Base-by-base conservation (phyloP, 805 yeast genomes). In the Suhomyces faveliae region DNA sequence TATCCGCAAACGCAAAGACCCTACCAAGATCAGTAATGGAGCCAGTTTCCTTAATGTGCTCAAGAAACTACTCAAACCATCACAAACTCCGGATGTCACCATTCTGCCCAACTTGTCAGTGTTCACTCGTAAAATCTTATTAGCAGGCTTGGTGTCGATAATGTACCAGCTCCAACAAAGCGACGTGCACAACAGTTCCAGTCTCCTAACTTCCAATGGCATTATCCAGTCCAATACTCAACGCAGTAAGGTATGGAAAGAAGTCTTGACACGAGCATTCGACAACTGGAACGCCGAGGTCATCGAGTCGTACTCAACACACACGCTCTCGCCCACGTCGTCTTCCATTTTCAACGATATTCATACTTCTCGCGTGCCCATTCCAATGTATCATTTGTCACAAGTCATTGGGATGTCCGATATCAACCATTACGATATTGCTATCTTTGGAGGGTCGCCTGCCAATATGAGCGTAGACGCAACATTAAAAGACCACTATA, bases 381-480 rank as follows among this genome's bases (percentile, higher is more conserved):
- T 81, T 49, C 84, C 89, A 0, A 79, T 83, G 45, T 85, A 81
- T 63, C 91, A 88, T 59, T 73, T 86, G 68, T 81, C 88, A 0
- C 91, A 86, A 59, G 80, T 87, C 12, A 78, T 83, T 40, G 77
- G 74, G 1, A 59, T 71, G 51, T 52, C 88, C 60, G 80, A 87
- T 44, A 77, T 85, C 23, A 83, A 87, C 47, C 89, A 87, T 52
- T 84, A 86, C 63, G 96, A 89, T 63, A 80, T 87, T 48, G 86
- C 86, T 46, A 83, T 87, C 4, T 84, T 74, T 62, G 84, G 91
- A 2, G 96, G 96, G 0, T 87, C 89, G 6, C 94, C 94, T 1
- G 80, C 85, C 67, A 78, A 90, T 57, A 83, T 86, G 84, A 86
- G 74, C 50, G 77, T 73, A 4, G 59, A 54, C 23, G 74, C 70